These are phyloP conservation scores for Trichophyton schoenleinii DNA, from an alignment of 2,329 filamentous ascomycete genomes.

Conservation along the genomic window DNA sequence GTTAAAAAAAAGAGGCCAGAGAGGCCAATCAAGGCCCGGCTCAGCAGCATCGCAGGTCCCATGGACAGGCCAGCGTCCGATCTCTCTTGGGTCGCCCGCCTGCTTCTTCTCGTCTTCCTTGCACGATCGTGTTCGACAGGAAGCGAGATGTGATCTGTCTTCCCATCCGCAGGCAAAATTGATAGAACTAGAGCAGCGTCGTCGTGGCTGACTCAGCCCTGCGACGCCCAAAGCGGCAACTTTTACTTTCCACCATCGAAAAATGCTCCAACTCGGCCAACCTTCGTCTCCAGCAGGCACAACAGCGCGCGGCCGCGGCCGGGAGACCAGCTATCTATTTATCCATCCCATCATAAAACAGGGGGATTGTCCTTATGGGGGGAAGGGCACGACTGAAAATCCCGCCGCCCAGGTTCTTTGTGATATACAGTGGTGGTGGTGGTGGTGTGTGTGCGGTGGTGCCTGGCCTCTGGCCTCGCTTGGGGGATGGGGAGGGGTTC, in stretches of 20 bases:
- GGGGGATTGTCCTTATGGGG: no score
- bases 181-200: neutral
- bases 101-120: neutral
- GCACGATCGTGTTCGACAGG: neutral
- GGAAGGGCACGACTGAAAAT: no score
- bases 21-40: neutral
- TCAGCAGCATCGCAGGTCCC: neutral
- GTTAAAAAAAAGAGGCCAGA: neutral
- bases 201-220: slow-evolving; percentile 3
- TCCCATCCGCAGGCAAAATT: neutral
- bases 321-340: neutral
- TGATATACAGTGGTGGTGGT: neutral
- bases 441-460: no score
- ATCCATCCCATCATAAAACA: no score
- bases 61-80: neutral
- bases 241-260: neutral
- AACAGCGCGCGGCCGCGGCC: neutral
- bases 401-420: neutral
- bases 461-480: no score
- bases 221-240: slow-evolving; percentile 3
- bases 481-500: no score
- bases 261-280: neutral
- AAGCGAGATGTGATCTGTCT: slow-evolving; percentile 2
- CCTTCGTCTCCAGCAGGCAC: neutral
- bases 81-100: neutral